A percentile compares a stretch with the other conserved stretches of the same genome.
phyloP scores from a whole-genome alignment of 176 grass and related monocot genomes.

The Urochloa ruziziensis region DNA sequence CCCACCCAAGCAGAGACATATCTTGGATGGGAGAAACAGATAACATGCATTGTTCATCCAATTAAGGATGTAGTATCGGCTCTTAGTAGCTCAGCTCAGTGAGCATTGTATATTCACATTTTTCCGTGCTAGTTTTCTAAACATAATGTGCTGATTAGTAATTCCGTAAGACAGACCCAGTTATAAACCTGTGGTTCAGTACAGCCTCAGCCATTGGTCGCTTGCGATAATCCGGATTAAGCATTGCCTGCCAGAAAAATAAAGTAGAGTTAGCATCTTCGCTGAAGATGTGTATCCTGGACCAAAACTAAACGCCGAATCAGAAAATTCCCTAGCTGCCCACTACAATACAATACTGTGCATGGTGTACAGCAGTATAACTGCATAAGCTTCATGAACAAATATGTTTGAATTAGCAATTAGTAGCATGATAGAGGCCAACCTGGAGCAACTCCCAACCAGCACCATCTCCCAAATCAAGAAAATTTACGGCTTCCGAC shows the following conservation, averaged over 20 bases:
- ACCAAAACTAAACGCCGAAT: background rate
- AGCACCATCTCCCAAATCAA: constrained; percentile 74
- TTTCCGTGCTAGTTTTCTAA: background rate
- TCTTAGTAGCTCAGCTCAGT: background rate
- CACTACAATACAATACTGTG: background rate
- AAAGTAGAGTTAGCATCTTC: constrained; percentile 3
- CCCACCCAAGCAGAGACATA: background rate
- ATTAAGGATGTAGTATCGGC: background rate
- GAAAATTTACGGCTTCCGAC: constrained; percentile 73
- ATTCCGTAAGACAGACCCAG: constrained; percentile 45
- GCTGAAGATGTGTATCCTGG: background rate
- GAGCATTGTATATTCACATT: background rate
- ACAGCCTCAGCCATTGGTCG: constrained; percentile 75
- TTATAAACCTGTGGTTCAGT: constrained; percentile 87
- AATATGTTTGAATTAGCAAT: background rate
- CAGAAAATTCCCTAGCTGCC: background rate
- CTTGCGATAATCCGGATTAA: constrained; percentile 78
- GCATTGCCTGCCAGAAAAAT: constrained; percentile 64
- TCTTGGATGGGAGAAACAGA: background rate
- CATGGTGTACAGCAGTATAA: background rate
- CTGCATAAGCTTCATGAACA: background rate
- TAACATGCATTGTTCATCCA: background rate
- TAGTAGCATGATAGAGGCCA: background rate
- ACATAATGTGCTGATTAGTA: background rate
- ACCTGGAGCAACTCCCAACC: constrained; percentile 97